Evolutionary conservation across 208 protist species (phyloP).

Genomic region (Trypanosoma scelopori): DNA sequence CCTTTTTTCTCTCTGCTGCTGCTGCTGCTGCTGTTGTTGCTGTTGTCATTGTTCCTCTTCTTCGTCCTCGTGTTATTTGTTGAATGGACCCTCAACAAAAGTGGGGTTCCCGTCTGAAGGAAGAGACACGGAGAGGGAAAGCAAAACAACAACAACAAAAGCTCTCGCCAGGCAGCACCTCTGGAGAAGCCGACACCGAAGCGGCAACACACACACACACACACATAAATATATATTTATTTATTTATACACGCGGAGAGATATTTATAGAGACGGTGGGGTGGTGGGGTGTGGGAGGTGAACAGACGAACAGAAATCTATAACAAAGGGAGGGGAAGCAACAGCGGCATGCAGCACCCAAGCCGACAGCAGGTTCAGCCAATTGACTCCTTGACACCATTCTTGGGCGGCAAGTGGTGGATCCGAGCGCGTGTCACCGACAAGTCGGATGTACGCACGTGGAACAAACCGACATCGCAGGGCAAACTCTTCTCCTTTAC

Average conservation of each 20-base stretch:
- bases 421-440: constrained; percentile 90
- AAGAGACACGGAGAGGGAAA: constrained; percentile 4
- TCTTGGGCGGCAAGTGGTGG: constrained; percentile 88
- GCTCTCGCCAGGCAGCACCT: neutral
- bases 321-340: constrained; percentile 1
- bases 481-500: constrained; percentile 93
- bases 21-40: too few species aligned
- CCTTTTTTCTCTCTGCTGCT: too few species aligned
- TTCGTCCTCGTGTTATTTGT: too few species aligned
- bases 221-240: neutral
- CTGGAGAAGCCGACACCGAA: constrained; percentile 10
- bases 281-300: constrained; percentile 1
- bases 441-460: constrained; percentile 90
- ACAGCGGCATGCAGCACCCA: constrained; percentile 49
- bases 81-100: too few species aligned
- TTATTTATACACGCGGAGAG: constrained; percentile 19
- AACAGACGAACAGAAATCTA: neutral
- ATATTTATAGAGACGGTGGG: constrained; percentile 3
- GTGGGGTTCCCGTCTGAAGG: neutral
- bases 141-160: neutral
- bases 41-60: too few species aligned
- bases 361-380: constrained; percentile 84
- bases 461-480: constrained; percentile 91
- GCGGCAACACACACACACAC: neutral
- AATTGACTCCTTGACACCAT: constrained; percentile 91